phyloP scores from a whole-genome alignment of 176 grass and related monocot genomes.

The Olyra latifolia region DNA sequence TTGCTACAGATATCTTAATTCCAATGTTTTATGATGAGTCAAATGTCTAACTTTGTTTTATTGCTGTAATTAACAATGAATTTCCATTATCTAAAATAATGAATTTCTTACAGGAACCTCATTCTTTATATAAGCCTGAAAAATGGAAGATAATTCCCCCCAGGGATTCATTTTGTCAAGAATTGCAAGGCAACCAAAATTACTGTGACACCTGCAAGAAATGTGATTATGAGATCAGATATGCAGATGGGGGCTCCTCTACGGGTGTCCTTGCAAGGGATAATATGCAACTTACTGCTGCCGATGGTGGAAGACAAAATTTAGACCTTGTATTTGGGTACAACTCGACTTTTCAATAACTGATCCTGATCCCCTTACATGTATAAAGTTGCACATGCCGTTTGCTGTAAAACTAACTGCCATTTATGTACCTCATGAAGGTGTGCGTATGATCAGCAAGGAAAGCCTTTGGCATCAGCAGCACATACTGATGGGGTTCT shows the following conservation, averaged over 20 bases:
- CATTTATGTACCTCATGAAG: constrained; percentile 37
- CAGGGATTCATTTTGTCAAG: constrained; percentile 51
- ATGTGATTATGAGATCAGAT: constrained; percentile 78
- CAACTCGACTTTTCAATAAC: constrained; percentile 4
- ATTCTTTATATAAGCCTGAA: constrained; percentile 66
- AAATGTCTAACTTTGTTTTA: not conserved
- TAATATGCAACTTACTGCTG: constrained; percentile 50
- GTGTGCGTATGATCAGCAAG: constrained; percentile 92
- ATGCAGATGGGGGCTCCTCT: constrained; percentile 74
- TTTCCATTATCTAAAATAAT: not conserved
- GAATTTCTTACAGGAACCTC: constrained; percentile 63
- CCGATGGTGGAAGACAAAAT: constrained; percentile 50
- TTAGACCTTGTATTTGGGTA: constrained; percentile 82
- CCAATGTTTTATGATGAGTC: not conserved
- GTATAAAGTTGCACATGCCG: not conserved
- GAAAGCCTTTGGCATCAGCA: constrained; percentile 52
- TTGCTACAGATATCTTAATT: not conserved
- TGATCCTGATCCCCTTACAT: not conserved
- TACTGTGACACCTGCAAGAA: constrained; percentile 54
- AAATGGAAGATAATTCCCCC: constrained; percentile 49
- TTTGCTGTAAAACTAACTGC: constrained; percentile 9
- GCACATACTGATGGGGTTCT: constrained; percentile 75
- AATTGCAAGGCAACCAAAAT: constrained; percentile 59
- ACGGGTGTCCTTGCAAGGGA: constrained; percentile 69
- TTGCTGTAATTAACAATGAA: not conserved